Evolutionary conservation across 371 early-diverging fungal species (phyloP).

Genomic region (Paraphysoderma sedebokerense): DNA sequence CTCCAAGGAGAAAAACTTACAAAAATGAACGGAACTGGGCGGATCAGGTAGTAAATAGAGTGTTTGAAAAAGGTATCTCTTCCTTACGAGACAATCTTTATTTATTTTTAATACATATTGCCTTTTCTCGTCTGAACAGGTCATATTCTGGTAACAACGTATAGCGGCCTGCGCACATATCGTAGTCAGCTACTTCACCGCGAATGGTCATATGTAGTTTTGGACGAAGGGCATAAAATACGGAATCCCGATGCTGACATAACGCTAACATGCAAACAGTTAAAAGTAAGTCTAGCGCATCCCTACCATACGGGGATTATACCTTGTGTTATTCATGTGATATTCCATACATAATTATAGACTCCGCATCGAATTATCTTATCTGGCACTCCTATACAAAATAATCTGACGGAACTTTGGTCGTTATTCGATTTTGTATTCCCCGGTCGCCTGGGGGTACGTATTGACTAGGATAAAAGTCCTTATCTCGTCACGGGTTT

Average conservation of each 20-base stretch:
- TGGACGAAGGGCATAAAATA: constrained; percentile 98
- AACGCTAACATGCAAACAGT: constrained; percentile 65
- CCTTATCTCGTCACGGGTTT: not conserved
- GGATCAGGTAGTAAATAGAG: too few species aligned
- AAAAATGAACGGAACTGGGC: too few species aligned
- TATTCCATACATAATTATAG: too few species aligned
- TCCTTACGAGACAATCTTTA: too few species aligned
- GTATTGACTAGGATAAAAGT: constrained; percentile 1
- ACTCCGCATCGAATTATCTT: constrained; percentile 84
- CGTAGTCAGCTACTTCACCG: constrained; percentile 39
- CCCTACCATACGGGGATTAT: too few species aligned
- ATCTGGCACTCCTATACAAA: constrained; percentile 97
- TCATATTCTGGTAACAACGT: constrained; percentile 76
- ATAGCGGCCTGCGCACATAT: constrained; percentile 58
- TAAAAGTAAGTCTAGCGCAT: too few species aligned
- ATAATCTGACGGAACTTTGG: constrained; percentile 94
- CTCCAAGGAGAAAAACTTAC: too few species aligned
- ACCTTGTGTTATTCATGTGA: too few species aligned
- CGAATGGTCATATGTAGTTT: constrained; percentile 75
- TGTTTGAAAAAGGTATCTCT: too few species aligned
- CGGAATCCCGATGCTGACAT: constrained; percentile 87
- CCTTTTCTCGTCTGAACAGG: constrained; percentile 31
- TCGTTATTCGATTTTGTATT: constrained; percentile 88
- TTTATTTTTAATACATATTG: too few species aligned
- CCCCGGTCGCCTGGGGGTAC: constrained; percentile 81